Conservation (phyloP, 306 rosid species). For the Biancaea sappan region DNA sequence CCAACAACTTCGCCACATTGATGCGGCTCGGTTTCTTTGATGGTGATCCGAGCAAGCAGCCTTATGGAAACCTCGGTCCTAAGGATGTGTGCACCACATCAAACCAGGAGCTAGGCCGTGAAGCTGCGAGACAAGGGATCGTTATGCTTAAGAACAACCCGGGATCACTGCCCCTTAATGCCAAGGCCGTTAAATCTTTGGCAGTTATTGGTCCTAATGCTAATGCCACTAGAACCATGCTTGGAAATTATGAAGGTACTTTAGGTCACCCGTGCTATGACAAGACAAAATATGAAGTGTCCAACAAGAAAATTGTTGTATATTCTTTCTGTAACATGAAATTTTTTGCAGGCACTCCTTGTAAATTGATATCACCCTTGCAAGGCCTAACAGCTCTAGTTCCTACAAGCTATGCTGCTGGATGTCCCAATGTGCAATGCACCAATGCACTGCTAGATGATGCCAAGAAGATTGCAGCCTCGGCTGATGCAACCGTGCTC, state of each 20-base stretch:
- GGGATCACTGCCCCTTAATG: slow-evolving; percentile 68
- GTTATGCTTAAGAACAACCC: slow-evolving; percentile 86
- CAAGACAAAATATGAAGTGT: too few relatives aligned
- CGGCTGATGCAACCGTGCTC: slow-evolving; percentile 90
- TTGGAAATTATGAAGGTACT: slow-evolving; percentile 92
- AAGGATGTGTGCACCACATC: slow-evolving; percentile 80
- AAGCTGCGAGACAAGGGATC: slow-evolving; percentile 96
- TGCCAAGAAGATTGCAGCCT: slow-evolving; percentile 69
- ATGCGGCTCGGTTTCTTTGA: slow-evolving; percentile 97
- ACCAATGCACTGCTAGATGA: slow-evolving; percentile 61
- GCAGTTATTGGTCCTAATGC: slow-evolving; percentile 98
- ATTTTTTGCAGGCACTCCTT: slow-evolving; percentile 75
- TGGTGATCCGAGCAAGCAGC: slow-evolving; percentile 84
- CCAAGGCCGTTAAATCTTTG: slow-evolving; percentile 70
- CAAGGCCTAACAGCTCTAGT: slow-evolving; percentile 80
- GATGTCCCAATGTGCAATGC: slow-evolving; percentile 79
- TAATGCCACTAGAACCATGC: slow-evolving; percentile 87
- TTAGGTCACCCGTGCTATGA: neutral
- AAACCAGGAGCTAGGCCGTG: slow-evolving; percentile 82
- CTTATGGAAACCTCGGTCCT: slow-evolving; percentile 85
- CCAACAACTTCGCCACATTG: slow-evolving; percentile 84
- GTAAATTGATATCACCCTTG: slow-evolving; percentile 78
- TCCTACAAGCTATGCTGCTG: slow-evolving; percentile 66
- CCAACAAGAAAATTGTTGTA: neutral
- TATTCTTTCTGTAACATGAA: neutral